phyloP scores from a whole-genome alignment of 164 flowering plant genomes.

The Echeveria elegans region DNA sequence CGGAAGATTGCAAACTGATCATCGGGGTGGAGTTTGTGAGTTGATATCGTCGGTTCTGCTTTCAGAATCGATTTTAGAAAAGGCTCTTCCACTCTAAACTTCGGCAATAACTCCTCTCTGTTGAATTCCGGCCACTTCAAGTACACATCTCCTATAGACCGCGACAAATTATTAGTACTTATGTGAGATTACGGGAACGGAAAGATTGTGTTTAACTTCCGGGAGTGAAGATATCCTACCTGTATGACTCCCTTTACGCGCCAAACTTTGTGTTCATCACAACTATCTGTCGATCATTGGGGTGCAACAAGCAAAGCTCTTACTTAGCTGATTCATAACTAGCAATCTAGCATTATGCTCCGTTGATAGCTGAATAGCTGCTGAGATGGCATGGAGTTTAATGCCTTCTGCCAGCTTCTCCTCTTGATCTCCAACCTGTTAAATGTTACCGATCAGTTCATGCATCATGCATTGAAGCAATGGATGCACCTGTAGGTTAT shows the following conservation, averaged over 20 bases:
- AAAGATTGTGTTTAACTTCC: neutral
- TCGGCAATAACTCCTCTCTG: slow-evolving; percentile 38
- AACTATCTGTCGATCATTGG: slow-evolving; percentile 54
- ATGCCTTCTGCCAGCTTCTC: slow-evolving; percentile 97
- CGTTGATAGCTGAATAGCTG: slow-evolving; percentile 43
- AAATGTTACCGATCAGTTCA: neutral
- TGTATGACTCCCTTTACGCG: slow-evolving; percentile 69
- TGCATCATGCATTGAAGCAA: neutral
- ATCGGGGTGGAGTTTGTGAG: slow-evolving; percentile 33
- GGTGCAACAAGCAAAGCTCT: slow-evolving; percentile 45
- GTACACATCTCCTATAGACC: slow-evolving; percentile 60
- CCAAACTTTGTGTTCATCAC: slow-evolving; percentile 54
- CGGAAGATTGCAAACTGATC: slow-evolving; percentile 53
- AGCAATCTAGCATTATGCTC: slow-evolving; percentile 70
- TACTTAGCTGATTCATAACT: slow-evolving; percentile 42
- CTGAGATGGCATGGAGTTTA: slow-evolving; percentile 66
- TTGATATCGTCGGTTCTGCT: slow-evolving; percentile 42
- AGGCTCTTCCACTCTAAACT: slow-evolving; percentile 35
- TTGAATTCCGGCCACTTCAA: slow-evolving; percentile 56
- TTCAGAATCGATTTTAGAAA: slow-evolving; percentile 40
- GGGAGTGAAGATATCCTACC: slow-evolving; percentile 22
- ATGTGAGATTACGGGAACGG: no score
- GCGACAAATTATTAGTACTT: no score
- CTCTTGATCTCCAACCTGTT: slow-evolving; percentile 90
- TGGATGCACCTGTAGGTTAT: neutral